A percentile compares a stretch with the other conserved stretches of the same genome.
Conservation (phyloP, 208 protist genomes). For the Trypanosoma congolense region DNA sequence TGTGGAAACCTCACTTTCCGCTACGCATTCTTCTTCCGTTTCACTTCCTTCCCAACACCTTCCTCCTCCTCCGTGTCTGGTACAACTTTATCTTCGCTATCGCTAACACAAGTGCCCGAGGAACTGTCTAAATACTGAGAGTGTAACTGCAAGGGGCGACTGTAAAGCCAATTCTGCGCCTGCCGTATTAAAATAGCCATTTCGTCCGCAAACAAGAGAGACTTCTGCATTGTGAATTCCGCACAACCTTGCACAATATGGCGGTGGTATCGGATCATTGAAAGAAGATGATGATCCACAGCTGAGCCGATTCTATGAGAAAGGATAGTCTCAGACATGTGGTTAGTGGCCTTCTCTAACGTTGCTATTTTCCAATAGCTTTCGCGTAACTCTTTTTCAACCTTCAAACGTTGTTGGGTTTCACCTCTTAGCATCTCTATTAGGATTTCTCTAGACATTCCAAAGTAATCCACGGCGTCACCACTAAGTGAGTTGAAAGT, state of each 20-base stretch:
- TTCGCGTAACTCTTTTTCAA: slow-evolving; percentile 27
- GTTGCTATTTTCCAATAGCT: slow-evolving; percentile 24
- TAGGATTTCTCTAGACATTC: slow-evolving; percentile 1
- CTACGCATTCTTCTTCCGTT: too few species aligned
- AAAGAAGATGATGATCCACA: slow-evolving; percentile 25
- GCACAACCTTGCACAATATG: slow-evolving; percentile 18
- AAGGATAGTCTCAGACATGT: slow-evolving; percentile 40
- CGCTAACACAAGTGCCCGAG: not conserved
- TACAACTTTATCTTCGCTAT: not conserved
- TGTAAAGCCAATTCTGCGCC: slow-evolving; percentile 18
- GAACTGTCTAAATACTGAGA: not conserved
- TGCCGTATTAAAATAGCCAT: slow-evolving; percentile 34
- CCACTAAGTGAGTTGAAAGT: not conserved
- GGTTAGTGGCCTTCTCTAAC: slow-evolving; percentile 44
- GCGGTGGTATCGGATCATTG: slow-evolving; percentile 37
- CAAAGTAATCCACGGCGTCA: not conserved
- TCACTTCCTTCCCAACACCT: too few species aligned
- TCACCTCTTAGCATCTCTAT: slow-evolving; percentile 2
- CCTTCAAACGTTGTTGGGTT: slow-evolving; percentile 6
- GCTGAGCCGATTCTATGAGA: slow-evolving; percentile 30
- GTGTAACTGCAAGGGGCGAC: not conserved
- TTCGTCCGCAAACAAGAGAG: slow-evolving; percentile 51
- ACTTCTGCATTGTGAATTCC: slow-evolving; percentile 42
- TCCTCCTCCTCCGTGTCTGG: not conserved
- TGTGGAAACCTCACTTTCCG: too few species aligned